A percentile compares a stretch with the other conserved stretches of the same genome.
Evolutionary conservation across 106 monocot genomes (phyloP).

Genomic region (Dendrobium officinale): DNA sequence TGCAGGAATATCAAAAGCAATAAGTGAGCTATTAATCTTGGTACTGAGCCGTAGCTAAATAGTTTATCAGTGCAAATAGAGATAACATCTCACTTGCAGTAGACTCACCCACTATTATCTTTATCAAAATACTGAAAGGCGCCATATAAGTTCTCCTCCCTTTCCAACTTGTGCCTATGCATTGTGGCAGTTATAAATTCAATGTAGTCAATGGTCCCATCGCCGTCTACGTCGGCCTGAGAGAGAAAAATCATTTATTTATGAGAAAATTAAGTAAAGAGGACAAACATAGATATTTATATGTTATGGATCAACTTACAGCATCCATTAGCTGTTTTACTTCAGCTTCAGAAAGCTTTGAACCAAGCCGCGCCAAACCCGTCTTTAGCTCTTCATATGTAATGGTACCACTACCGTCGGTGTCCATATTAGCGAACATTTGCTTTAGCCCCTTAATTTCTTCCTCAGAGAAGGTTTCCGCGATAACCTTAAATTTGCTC

Average conservation of each 20-base stretch:
- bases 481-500: conserved; percentile 31
- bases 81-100: neutral
- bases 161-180: conserved; percentile 47
- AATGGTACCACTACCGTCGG: conserved; percentile 43
- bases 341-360: conserved; percentile 46
- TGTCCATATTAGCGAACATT: conserved; percentile 48
- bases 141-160: conserved; percentile 38
- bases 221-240: conserved; percentile 55
- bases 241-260: neutral
- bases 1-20: neutral
- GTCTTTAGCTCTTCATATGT: conserved; percentile 53
- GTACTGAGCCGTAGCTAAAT: no score
- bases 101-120: conserved; percentile 43
- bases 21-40: neutral
- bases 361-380: conserved; percentile 51
- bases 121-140: conserved; percentile 48
- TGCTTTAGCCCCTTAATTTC: conserved; percentile 58
- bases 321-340: conserved; percentile 66
- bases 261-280: neutral
- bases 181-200: conserved; percentile 57
- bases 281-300: no score
- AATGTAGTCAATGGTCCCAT: conserved; percentile 49
- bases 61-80: no score
- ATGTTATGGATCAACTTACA: conserved; percentile 19
- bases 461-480: conserved; percentile 47